Evolutionary conservation across 306 rosid species (phyloP).

Genomic region (Lotus japonicus): DNA sequence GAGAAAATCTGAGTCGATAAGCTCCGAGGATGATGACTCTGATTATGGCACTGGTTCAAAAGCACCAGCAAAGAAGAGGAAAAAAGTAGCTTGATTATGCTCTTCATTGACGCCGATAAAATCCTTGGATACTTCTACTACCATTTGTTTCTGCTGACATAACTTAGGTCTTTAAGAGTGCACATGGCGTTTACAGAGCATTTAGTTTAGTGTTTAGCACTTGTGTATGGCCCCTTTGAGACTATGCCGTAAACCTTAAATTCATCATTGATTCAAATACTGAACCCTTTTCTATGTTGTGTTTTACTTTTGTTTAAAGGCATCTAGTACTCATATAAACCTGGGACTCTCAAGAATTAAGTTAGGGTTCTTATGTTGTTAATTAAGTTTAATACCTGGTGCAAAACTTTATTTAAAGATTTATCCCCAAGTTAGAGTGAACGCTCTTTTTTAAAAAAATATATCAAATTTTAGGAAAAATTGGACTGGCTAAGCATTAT

Average conservation of each 20-base stretch:
- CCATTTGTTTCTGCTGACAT: neutral
- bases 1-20: constrained; percentile 35
- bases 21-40: constrained; percentile 41
- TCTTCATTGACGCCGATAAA: neutral
- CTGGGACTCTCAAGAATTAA: too few relatives aligned
- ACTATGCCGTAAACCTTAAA: neutral
- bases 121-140: neutral
- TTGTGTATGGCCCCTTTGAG: neutral
- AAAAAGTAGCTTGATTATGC: constrained; percentile 35
- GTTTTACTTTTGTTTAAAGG: too few relatives aligned
- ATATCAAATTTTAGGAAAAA: too few relatives aligned
- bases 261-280: too few relatives aligned
- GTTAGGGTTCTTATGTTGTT: too few relatives aligned
- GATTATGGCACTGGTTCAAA: constrained; percentile 38
- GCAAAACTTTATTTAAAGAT: too few relatives aligned
- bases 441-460: too few relatives aligned
- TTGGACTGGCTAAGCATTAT: too few relatives aligned
- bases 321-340: too few relatives aligned
- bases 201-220: neutral
- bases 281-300: neutral
- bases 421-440: too few relatives aligned
- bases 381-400: too few relatives aligned
- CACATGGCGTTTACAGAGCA: neutral
- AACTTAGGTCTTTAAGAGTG: constrained; percentile 10
- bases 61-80: constrained; percentile 31